Evolutionary conservation across 805 yeast species (phyloP), one percentile per base, ranked within the genome.

Genomic region (Yarrowia hollandica): DNA sequence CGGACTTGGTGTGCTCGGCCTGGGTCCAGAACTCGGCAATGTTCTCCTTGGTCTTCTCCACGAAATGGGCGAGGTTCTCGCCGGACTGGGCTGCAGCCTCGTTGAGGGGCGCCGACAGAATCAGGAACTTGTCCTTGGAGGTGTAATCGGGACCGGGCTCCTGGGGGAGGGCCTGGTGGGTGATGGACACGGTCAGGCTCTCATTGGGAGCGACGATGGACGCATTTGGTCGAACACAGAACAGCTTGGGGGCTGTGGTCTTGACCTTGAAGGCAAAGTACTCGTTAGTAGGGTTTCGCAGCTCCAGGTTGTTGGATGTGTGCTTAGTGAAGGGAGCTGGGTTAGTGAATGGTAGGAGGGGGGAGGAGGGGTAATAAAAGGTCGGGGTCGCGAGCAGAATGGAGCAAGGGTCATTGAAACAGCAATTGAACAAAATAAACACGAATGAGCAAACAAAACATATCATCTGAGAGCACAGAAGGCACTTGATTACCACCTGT

Each of bases 141-240:
- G 85, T 86, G 74, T 79, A 82, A 68, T 83, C 90, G 52, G 82
- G 73, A 2, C 82, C 76, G 56, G 95, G 91, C 61, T 88, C 92
- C 67, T 83, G 83, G 59, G 83, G 75, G 65, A 88, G 78, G 14
- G 96, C 96, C 74, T 91, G 91, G 63, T 90, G 83, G 67, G 90
- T 89, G 67, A 94, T 70, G 46, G 91, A 82, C 57, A 94, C 88
- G 59, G 86, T 82, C 57, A 84, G 74, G 21, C 84, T 72, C 64
- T 82, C 81, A 31, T 95, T 94, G 12, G 98, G 91, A 25, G 77
- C 78, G 60, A 94, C 77, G 31, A 86, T 72, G 14, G 94, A 83
- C 61, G 97, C 92, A 72, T 91, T 94, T 63, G 99, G 99, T 75
- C 97, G 86, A 56, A 94, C 98, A 73, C 96, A 89, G 78, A 91